A percentile compares a stretch with the other conserved stretches of the same genome.
These are phyloP conservation scores for Blastomyces emzantsi DNA, from an alignment of 2,329 filamentous ascomycete species.

Conservation along the genomic window DNA sequence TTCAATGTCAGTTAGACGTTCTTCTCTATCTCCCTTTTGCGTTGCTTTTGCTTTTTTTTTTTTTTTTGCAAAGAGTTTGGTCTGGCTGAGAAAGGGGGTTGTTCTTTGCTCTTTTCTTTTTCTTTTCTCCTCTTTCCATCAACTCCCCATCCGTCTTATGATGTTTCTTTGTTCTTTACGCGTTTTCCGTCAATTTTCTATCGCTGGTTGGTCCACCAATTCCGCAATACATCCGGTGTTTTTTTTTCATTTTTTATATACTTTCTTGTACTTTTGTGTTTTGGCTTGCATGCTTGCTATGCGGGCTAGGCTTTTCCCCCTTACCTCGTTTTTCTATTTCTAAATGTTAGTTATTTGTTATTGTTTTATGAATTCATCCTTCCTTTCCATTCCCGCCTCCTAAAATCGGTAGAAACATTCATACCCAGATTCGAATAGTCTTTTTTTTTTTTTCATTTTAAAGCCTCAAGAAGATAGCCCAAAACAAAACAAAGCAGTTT, in stretches of 20 bases:
- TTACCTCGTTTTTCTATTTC: not conserved
- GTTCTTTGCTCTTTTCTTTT: not conserved
- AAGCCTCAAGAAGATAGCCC: not conserved
- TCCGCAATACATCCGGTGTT: not conserved
- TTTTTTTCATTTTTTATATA: not conserved
- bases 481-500: not conserved
- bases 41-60: constrained; percentile 1
- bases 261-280: not conserved
- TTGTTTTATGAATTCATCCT: not conserved
- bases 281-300: not conserved
- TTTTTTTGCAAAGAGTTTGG: not conserved
- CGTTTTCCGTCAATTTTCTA: not conserved
- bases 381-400: not conserved
- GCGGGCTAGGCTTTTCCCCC: not conserved
- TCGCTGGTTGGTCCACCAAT: not conserved
- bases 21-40: not conserved
- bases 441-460: too few species aligned
- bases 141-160: not conserved
- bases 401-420: not conserved
- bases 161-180: not conserved
- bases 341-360: not conserved
- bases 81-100: not conserved
- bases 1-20: not conserved
- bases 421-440: too few species aligned
- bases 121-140: not conserved